Conservation (phyloP, 345 rosid species). For the Acer yangbiense region DNA sequence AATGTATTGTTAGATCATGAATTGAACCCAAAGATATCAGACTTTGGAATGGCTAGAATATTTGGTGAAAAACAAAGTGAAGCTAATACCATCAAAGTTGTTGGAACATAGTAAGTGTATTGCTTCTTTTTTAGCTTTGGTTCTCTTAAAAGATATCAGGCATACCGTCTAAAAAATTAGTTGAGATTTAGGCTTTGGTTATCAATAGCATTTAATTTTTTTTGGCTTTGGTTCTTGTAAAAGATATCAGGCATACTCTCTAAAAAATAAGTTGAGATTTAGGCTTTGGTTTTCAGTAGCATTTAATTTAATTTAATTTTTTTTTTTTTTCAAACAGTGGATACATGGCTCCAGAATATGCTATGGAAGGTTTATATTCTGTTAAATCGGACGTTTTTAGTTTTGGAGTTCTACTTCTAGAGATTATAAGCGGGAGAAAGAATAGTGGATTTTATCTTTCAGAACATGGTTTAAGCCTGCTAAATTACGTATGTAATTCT, state of each 20-base stretch:
- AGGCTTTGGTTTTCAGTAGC: no score
- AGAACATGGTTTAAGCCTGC: background rate
- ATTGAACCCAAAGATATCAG: constrained; percentile 28
- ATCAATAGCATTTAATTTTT: no score
- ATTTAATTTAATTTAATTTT: no score
- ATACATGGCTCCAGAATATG: constrained; percentile 13
- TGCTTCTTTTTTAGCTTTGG: background rate
- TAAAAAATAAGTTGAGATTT: no score
- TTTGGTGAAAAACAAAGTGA: constrained; percentile 34
- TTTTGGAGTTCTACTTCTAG: background rate
- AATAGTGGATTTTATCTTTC: background rate
- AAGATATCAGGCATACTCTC: no score
- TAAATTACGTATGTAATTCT: background rate
- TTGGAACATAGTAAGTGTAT: constrained; percentile 34
- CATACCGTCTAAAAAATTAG: no score
- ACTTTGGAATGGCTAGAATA: constrained; percentile 37
- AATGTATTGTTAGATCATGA: constrained; percentile 18
- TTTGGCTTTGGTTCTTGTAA: no score
- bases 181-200: no score
- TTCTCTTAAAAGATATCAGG: no score
- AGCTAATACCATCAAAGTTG: constrained; percentile 8
- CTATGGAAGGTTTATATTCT: background rate
- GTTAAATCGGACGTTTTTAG: constrained; percentile 3
- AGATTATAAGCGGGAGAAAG: background rate
- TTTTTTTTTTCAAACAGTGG: background rate